These are phyloP conservation scores for Lipomyces mesembrius DNA, from an alignment of 805 yeast genomes.

Conservation along the genomic window DNA sequence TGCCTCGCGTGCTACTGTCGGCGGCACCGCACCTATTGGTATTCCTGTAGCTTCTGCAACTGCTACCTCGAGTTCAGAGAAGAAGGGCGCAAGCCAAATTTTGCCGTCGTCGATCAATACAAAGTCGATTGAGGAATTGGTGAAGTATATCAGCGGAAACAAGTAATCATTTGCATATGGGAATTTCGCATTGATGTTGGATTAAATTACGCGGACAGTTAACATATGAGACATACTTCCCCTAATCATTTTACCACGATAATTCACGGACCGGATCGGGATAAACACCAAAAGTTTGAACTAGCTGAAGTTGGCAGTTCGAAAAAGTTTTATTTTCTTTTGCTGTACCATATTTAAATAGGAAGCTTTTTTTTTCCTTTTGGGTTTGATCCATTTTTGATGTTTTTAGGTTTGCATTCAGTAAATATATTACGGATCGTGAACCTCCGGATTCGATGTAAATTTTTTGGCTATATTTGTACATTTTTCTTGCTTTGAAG, in stretches of 20 bases:
- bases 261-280: not conserved
- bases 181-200: not conserved
- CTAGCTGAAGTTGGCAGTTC: not conserved
- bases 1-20: constrained; percentile 7
- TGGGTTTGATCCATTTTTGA: constrained; percentile 1
- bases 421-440: too few species aligned
- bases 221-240: not conserved
- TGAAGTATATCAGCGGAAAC: constrained; percentile 71
- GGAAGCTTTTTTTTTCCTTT: not conserved
- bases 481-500: not conserved
- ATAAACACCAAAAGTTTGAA: not conserved
- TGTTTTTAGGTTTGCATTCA: not conserved
- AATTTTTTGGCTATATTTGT: not conserved
- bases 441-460: too few species aligned
- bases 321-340: not conserved
- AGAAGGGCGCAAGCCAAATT: constrained; percentile 36
- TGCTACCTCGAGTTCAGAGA: constrained; percentile 16
- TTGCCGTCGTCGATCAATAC: constrained; percentile 29
- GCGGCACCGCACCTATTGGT: constrained; percentile 41
- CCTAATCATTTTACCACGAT: not conserved
- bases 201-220: not conserved
- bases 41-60: constrained; percentile 43
- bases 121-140: constrained; percentile 72
- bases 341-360: not conserved
- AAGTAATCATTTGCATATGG: not conserved